Evolutionary conservation across 345 rosid genomes (phyloP).

Genomic region (Leavenworthia alabamica): DNA sequence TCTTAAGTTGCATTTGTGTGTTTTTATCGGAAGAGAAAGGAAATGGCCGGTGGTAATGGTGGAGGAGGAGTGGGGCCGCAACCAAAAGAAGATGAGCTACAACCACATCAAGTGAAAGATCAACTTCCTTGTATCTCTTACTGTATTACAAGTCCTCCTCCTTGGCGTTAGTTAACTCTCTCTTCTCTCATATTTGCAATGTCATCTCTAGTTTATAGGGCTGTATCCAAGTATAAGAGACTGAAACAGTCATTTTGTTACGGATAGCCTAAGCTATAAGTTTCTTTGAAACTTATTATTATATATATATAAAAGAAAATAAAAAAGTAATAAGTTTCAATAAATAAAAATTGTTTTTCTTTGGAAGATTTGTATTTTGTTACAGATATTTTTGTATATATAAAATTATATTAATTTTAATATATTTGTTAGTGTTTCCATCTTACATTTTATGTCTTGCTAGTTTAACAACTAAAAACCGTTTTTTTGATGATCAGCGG

Average conservation of each 20-base stretch:
- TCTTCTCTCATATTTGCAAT: background rate
- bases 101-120: conserved; percentile 88
- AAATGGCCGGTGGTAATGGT: conserved; percentile 52
- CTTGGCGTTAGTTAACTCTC: conserved; percentile 66
- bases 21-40: conserved; percentile 6
- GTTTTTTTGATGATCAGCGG: conserved; percentile 45
- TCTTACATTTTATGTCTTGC: too few species aligned
- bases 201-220: background rate
- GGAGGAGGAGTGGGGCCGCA: conserved; percentile 63
- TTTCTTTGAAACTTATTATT: too few species aligned
- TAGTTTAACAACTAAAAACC: background rate
- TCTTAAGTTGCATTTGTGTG: background rate
- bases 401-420: too few species aligned
- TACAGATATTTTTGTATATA: too few species aligned
- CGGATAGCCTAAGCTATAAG: too few species aligned
- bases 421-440: too few species aligned
- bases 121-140: conserved; percentile 74
- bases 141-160: conserved; percentile 96
- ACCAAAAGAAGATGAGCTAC: conserved; percentile 79
- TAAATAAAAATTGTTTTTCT: too few species aligned
- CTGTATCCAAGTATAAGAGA: too few species aligned
- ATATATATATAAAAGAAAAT: too few species aligned
- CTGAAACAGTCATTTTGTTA: too few species aligned
- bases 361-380: too few species aligned
- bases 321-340: too few species aligned